Base-by-base conservation (phyloP, 1,284 basidiomycete species). In the Cutaneotrichosporon curvatum region DNA sequence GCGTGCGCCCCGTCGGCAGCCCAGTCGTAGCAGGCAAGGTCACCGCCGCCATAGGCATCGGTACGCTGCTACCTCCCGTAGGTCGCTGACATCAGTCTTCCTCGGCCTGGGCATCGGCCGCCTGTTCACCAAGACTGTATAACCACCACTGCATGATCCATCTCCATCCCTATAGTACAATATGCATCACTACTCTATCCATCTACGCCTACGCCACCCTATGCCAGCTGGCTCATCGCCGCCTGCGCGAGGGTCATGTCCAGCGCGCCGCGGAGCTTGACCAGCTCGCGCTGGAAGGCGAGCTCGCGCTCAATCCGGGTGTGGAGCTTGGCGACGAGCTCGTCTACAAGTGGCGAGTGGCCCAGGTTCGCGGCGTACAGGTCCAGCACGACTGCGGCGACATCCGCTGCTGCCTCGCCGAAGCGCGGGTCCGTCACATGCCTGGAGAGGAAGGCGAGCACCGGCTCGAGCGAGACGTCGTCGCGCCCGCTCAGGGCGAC, bases 361-460 rank as follows among this genome's bases (percentile, higher is more conserved):
- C 94, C 94, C 15, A 98, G 75, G 16, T 95, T 83, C 2, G 87
- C 79, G 0, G 81, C 78, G 67, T 99, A 99, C 76, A 95, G 85
- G 51, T 97, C 94, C 48, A 96, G 82, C 28, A 97, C 79, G 8
- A 95, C 75, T 15, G 77, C 76, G 15, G 87, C 79, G 30, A 94
- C 79, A 57, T 95, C 86, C 58, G 85, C 85, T 8, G 86, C 90
- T 65, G 90, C 77, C 56, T 85, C 83, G 28, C 90, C 88, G 63
- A 95, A 98, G 21, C 88, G 81, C 40, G 91, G 87, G 69, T 97
- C 91, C 3, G 83, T 78, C 40, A 95, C 79, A 66, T 97, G 81
- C 58, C 87, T 86, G 40, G 90, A 73, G 10, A 98, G 77, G 43
- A 97, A 80, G 2, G 82, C 78, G 9, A 99, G 77, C 18, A 98